Base-by-base conservation (phyloP, 2,329 filamentous ascomycete genomes). In the Hymenoscyphus linearis region DNA sequence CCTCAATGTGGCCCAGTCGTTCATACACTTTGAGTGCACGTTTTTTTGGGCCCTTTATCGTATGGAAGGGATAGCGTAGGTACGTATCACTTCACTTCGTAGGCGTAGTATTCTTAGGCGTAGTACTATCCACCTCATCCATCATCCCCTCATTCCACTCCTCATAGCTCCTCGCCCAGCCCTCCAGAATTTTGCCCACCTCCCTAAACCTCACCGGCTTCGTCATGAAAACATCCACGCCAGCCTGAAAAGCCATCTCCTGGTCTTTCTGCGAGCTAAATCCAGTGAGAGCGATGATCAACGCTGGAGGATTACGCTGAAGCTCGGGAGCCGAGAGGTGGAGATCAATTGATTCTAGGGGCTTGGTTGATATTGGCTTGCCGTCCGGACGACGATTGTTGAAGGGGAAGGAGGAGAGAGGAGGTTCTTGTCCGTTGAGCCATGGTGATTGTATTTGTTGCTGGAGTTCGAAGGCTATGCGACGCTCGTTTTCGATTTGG, bases 211-310 rank as follows among this genome's bases (percentile, higher is more conserved):
- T 57, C 55, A 82, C 77, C 0, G 80, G 80, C 68, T 82, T 82
- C 14, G 80, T 81, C 22, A 83, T 67, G 57, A 83, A 84, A 10
- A 82, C 62, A 59, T 85, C 80, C 4, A 84, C 73, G 0, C 82
- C 82, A 34, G 78, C 80, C 0, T 76, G 77, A 57, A 80, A 76
- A 0, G 81, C 80, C 64, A 80, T 77, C 27, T 77, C 73, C 58
- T 78, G 75, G 2, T 79, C 79, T 57, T 78, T 77, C 1, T 75
- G 71, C 34, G 77, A 79, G 2, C 77, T 80, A n/a, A 82, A 70
- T 0, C 80, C 81, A 0, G 81, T 83, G 27, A 84, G 67, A 0
- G 81, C 81, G 44, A 83, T 78, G 31, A 83, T 78, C 0, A 75
- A 77, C 0, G 78, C 75, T 7, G 67, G 63, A 14, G 36, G 9